Base-by-base conservation (phyloP, 192 early-diverging fungal genomes). In the Entomortierella beljakovae region DNA sequence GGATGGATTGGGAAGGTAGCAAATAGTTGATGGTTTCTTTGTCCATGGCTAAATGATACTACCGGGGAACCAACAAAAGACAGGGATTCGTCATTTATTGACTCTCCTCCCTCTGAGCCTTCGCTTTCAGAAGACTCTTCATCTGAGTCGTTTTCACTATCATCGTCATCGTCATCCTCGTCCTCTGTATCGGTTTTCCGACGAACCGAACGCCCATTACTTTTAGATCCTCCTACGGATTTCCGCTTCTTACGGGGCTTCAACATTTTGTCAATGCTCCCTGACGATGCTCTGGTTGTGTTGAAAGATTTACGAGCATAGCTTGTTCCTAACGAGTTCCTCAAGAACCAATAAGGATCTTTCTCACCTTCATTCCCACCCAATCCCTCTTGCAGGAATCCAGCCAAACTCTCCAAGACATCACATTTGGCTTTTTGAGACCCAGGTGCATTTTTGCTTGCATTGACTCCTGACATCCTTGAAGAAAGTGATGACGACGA, bases 381-480 rank as follows among this genome's bases (percentile, higher is more conserved):
- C 18, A 92, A 60, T 28, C 89, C 83, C 16, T 85, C 84, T 33
- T 85, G 74, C 29, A 92, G 60, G 46, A 90, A 91, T 16, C 82
- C 83, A 18, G 64, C 73, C 22, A 92, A 80, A 77, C 91, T 90
- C 4, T 82, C 71, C 16, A 92, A 60, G 31, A 91, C 83, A 22
- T 88, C 88, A 29, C 88, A 67, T 56, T 89, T 86, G n/a, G 80
- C 79, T 81, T 88, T 61, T 35, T 76, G 33, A 31, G 75, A 79
- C 15, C 75, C 75, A 6, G 75, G 75, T 6, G 75, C 75, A 22
- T 79, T 79, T 42, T 79, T 79, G 15, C 75, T 62, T 54, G 75
- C 64, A 49, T 51, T 76, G 1, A 68, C 75, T 1, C 57, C 57
- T 20, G 75, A 18, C 0, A 63, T 57, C 32, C 65, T 79, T 2